phyloP scores from a whole-genome alignment of 192 early-diverging fungal species.

The Podila epicladia region DNA sequence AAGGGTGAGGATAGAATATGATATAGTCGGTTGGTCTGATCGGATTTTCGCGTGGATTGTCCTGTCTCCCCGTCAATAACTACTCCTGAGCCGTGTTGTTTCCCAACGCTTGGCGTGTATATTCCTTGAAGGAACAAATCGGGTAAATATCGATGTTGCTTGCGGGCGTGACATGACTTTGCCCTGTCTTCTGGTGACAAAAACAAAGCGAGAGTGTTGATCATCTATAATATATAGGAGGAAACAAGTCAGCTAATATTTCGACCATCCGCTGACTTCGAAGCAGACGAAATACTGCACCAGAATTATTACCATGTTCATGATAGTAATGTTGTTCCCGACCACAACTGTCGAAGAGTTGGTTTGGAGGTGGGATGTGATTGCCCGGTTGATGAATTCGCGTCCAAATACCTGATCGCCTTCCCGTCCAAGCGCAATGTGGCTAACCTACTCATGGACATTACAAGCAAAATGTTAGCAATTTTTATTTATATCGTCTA shows the following conservation, averaged over 20 bases:
- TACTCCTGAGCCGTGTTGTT: conserved; percentile 20
- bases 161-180: conserved; percentile 61
- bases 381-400: conserved; percentile 55
- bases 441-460: conserved; percentile 45
- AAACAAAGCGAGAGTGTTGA: conserved; percentile 62
- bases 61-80: conserved; percentile 21
- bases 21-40: conserved; percentile 42
- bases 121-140: conserved; percentile 62
- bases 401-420: conserved; percentile 53
- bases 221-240: conserved; percentile 38
- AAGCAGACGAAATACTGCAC: neutral
- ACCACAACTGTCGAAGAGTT: conserved; percentile 58
- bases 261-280: neutral
- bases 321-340: conserved; percentile 59
- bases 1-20: conserved; percentile 56
- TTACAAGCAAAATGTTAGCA: neutral
- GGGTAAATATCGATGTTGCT: conserved; percentile 60
- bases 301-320: conserved; percentile 58
- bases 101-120: conserved; percentile 49
- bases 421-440: conserved; percentile 55
- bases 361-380: conserved; percentile 63
- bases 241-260: neutral
- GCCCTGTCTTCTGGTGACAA: conserved; percentile 57
- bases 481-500: neutral
- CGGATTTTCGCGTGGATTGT: conserved; percentile 30